Base-by-base conservation (phyloP, 2,329 filamentous ascomycete genomes). In the Colletotrichum sp. region DNA sequence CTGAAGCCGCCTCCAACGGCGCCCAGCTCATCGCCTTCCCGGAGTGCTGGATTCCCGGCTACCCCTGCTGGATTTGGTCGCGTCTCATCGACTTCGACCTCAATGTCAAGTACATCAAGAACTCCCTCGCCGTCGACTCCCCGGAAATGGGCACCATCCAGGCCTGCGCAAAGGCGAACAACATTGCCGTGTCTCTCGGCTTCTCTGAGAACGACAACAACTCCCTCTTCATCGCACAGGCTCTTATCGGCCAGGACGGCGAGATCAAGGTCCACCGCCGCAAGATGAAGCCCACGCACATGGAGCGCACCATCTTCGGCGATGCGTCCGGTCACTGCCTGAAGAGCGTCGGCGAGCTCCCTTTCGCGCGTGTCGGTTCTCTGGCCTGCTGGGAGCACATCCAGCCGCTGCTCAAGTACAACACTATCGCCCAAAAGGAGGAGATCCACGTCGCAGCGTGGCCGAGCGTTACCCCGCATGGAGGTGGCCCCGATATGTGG, bases 301-400 rank as follows among this genome's bases (percentile, higher is more conserved):
- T 90, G 83, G 89, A 90, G 79, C 84, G 88, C 1, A 88, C 87
- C 4, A 77, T 90, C 18, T 91, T 72, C 2, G 73, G 73, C 24
- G 73, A 76, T 15, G 73, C 69, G 15, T 75, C 67, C 7, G 75
- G 71, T 3, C 71, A 77, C 18, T 77, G 71, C 49, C 24, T 74
- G 18, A 86, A 86, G 75, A 87, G 87, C 52, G 90, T 91, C 0
- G 85, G 87, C 7, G 85, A 89, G 55, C 87, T 88, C 2, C 84
- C 85, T 1, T 88, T 90, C 65, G 90, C 89, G 4, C 87, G 87
- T 5, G 84, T 92, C 7, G 90, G 90, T 0, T 87, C 87, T 6
- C 83, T 92, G 30, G 90, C 90, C 78, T 91, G 89, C 82, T 91
- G 89, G 88, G 89, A 91, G 79, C 88, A 92, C 76, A 88, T 90